These are phyloP conservation scores for Dichotomopilus funicola DNA, from an alignment of 2,329 filamentous ascomycete species.

Conservation along the genomic window DNA sequence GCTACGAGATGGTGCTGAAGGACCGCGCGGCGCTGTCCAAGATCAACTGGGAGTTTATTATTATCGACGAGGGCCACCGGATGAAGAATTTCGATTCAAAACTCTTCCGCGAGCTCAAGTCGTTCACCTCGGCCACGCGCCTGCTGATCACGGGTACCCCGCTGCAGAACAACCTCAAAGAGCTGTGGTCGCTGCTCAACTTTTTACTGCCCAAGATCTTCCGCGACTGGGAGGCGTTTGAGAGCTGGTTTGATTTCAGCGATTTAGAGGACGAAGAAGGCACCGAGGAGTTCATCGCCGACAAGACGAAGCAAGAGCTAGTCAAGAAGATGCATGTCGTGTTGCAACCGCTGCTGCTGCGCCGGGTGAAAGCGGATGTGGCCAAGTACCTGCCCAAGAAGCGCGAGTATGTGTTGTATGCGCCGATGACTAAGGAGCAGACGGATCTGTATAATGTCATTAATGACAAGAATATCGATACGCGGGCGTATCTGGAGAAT, in stretches of 20 bases:
- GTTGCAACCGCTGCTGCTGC: constrained; percentile 80
- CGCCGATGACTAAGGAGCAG: constrained; percentile 84
- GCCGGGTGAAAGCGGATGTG: constrained; percentile 88
- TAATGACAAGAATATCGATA: constrained; percentile 50
- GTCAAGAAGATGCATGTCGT: constrained; percentile 89
- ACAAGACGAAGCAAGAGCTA: constrained; percentile 68
- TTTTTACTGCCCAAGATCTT: constrained; percentile 92
- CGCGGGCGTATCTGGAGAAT: constrained; percentile 72
- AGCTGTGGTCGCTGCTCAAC: constrained; percentile 90
- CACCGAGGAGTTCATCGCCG: constrained; percentile 70
- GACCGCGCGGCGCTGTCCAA: constrained; percentile 75
- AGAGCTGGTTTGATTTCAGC: constrained; percentile 95
- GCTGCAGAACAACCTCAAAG: constrained; percentile 88
- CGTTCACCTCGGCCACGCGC: constrained; percentile 83
- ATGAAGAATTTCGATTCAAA: constrained; percentile 96
- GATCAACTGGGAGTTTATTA: constrained; percentile 95
- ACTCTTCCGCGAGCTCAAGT: constrained; percentile 79
- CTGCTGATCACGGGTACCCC: constrained; percentile 93
- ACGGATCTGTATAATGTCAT: constrained; percentile 76
- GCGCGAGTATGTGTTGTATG: constrained; percentile 91
- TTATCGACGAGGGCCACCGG: constrained; percentile 94
- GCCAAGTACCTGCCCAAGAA: constrained; percentile 90
- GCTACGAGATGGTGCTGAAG: constrained; percentile 91
- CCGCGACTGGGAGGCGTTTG: constrained; percentile 85
- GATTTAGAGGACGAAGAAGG: constrained; percentile 78